Evolutionary conservation across 2,329 filamentous ascomycete species (phyloP), one percentile per base, ranked within the genome.

Genomic region (Trichoderma arundinaceum): DNA sequence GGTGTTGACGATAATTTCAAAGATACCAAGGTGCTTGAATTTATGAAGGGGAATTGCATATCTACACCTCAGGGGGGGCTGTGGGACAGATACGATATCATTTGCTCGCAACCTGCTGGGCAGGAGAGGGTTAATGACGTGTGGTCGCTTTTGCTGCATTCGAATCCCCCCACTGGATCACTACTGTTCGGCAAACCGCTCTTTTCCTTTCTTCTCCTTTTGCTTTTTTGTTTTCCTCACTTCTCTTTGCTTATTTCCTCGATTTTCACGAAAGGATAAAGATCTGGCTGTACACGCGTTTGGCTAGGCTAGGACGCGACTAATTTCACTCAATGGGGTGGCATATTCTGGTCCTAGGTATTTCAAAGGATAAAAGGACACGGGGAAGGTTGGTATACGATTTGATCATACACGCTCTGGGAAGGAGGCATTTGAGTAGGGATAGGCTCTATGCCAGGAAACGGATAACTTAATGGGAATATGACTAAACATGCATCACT

Each of bases 1-100:
- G 66, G 65, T 57, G 59, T 66, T 66, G 51, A 58, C 52, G 60
- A 57, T 66, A 64, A 64, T 66, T 63, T 64, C 59, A 64, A 64
- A 66, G 65, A 66, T 66, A 66, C 65, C 65, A 64, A 43, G 38
- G 59, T 28, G 46, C 51, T 64, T 64, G 52, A 46, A 51, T 52
- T 46, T 52, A 64, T 33, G 52, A 52, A 15, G 53, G 10, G 19
- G 15, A 19, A 41, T 65, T 61, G 33, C 63, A 58, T 60, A 61
- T 54, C 39, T 48, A 35, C 59, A 44, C 46, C 19, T 43, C 38
- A 28, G 46, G 46, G 32, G 38, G 44, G 28, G 35, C 44, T 51
- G 28, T 51, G 52, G 52, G 33, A 49, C 33, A 44, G 44, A 33
- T 44, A 52, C 49, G n/a, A n/a, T 13, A 41, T 53, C 28, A 28